Evolutionary conservation across 2,329 filamentous ascomycete species (phyloP).

Genomic region (Thyridium curvatum): DNA sequence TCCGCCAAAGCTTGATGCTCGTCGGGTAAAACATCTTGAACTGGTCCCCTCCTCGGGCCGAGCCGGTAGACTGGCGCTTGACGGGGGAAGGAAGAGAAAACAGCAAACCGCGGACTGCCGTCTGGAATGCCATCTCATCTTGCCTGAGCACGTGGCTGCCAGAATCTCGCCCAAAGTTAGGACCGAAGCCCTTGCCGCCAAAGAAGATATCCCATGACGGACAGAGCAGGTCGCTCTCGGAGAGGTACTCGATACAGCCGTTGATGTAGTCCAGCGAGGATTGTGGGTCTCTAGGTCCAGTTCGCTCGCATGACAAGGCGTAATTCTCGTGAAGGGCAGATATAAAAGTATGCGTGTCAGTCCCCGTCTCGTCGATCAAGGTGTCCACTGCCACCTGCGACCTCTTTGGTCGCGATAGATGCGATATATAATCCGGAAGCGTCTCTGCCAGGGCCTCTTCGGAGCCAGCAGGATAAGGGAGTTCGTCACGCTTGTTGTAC

Average conservation of each 20-base stretch:
- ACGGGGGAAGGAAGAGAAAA: slow-evolving; percentile 84
- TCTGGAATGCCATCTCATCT: slow-evolving; percentile 90
- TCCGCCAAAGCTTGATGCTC: slow-evolving; percentile 75
- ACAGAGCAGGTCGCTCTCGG: slow-evolving; percentile 79
- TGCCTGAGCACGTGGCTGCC: slow-evolving; percentile 74
- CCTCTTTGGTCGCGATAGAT: slow-evolving; percentile 50
- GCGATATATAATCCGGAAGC: slow-evolving; percentile 53
- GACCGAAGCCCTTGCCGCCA: slow-evolving; percentile 48
- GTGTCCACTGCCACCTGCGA: slow-evolving; percentile 65
- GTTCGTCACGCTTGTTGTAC: slow-evolving; percentile 82
- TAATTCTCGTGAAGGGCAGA: slow-evolving; percentile 65
- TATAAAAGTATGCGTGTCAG: slow-evolving; percentile 59
- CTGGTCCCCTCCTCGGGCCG: slow-evolving; percentile 45
- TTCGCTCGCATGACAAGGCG: slow-evolving; percentile 68
- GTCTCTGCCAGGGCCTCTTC: slow-evolving; percentile 39
- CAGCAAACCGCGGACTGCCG: slow-evolving; percentile 78
- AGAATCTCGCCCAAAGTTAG: slow-evolving; percentile 45
- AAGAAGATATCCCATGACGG: slow-evolving; percentile 66
- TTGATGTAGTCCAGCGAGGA: slow-evolving; percentile 73
- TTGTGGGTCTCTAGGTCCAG: slow-evolving; percentile 39
- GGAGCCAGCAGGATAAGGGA: slow-evolving; percentile 25
- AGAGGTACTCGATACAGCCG: slow-evolving; percentile 80
- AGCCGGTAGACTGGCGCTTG: slow-evolving; percentile 57
- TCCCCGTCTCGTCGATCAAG: slow-evolving; percentile 89
- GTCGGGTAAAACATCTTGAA: slow-evolving; percentile 92